These are phyloP conservation scores for Aspergillus funiculosus DNA, from an alignment of 495 filamentous ascomycete species.

Conservation along the genomic window DNA sequence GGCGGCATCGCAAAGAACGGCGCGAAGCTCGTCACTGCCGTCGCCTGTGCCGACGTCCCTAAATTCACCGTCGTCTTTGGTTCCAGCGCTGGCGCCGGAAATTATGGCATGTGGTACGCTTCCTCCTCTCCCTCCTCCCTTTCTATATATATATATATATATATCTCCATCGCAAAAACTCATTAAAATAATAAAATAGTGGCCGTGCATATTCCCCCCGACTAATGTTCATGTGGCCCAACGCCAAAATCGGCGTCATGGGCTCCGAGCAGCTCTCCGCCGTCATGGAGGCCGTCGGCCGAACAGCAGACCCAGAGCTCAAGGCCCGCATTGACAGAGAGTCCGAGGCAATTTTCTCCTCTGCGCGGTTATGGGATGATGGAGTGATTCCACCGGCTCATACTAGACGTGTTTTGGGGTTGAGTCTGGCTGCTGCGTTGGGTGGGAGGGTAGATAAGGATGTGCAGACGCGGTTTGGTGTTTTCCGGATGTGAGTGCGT, in stretches of 20 bases:
- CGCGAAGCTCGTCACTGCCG: slow-evolving; percentile 93
- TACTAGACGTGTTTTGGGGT: slow-evolving; percentile 73
- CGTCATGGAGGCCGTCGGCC: slow-evolving; percentile 93
- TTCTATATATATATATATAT: neutral
- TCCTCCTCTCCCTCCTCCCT: neutral
- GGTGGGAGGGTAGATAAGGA: slow-evolving; percentile 56
- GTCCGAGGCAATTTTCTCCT: slow-evolving; percentile 81
- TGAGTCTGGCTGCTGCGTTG: slow-evolving; percentile 74
- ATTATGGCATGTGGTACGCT: slow-evolving; percentile 77
- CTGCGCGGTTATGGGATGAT: slow-evolving; percentile 91
- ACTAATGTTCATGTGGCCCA: slow-evolving; percentile 97
- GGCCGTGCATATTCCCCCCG: slow-evolving; percentile 90
- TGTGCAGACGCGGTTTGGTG: slow-evolving; percentile 73
- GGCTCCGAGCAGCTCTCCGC: slow-evolving; percentile 84
- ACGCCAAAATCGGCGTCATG: slow-evolving; percentile 93
- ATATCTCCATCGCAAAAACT: neutral
- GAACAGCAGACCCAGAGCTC: slow-evolving; percentile 72
- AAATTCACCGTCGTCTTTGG: slow-evolving; percentile 97
- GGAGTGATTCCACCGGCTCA: slow-evolving; percentile 88
- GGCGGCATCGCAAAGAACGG: slow-evolving; percentile 98
- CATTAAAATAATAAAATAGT: slow-evolving; percentile 33
- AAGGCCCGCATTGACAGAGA: slow-evolving; percentile 83
- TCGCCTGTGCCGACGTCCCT: slow-evolving; percentile 90
- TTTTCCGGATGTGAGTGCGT: slow-evolving; percentile 80
- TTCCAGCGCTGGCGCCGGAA: slow-evolving; percentile 66